Evolutionary conservation across 2,329 filamentous ascomycete genomes (phyloP).

Genomic region (Talaromyces sp.): DNA sequence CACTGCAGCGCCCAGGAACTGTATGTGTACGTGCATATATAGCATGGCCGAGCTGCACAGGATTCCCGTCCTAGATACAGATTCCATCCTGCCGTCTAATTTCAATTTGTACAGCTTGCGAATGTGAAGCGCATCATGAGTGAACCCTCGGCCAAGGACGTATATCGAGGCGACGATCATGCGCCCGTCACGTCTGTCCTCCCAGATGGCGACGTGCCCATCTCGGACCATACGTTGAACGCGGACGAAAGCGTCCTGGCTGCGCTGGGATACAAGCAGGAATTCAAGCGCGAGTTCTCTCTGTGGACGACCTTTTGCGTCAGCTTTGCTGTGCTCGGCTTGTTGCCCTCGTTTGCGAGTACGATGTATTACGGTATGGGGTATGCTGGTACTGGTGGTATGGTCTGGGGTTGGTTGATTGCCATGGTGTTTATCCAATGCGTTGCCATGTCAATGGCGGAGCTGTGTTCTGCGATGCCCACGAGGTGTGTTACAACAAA

Average conservation of each 20-base stretch:
- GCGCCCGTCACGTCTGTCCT: slow-evolving; percentile 32
- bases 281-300: slow-evolving; percentile 65
- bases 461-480: slow-evolving; percentile 68
- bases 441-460: slow-evolving; percentile 63
- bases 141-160: slow-evolving; percentile 9
- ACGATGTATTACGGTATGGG: slow-evolving; percentile 65
- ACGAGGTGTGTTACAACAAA: slow-evolving; percentile 43
- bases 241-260: slow-evolving; percentile 38
- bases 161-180: slow-evolving; percentile 20
- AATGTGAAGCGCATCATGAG: not conserved
- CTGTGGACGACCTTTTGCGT: slow-evolving; percentile 71
- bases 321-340: slow-evolving; percentile 64
- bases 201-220: slow-evolving; percentile 31
- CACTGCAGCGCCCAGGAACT: not conserved
- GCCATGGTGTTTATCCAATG: slow-evolving; percentile 67
- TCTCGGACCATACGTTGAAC: slow-evolving; percentile 29
- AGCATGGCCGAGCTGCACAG: not conserved
- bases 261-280: slow-evolving; percentile 50
- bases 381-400: slow-evolving; percentile 54
- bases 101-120: not conserved
- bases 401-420: slow-evolving; percentile 72
- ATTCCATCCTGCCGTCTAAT: not conserved
- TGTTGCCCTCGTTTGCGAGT: slow-evolving; percentile 65
- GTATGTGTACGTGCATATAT: not conserved
- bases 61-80: not conserved